phyloP scores from a whole-genome alignment of 2,329 filamentous ascomycete genomes.

The Lecanicillium sp. region DNA sequence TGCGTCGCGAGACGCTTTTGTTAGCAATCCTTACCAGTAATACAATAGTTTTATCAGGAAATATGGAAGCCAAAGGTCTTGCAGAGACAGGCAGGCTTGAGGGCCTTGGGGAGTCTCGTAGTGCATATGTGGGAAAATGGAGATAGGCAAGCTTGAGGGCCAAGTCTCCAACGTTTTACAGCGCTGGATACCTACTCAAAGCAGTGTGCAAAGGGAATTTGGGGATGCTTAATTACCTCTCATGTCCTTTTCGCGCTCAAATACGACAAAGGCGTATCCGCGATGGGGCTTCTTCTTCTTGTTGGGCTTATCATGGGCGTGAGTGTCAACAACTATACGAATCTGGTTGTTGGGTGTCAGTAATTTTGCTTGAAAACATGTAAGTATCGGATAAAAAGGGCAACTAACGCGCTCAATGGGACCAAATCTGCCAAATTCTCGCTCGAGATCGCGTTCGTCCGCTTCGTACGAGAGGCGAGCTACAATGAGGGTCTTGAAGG shows the following conservation, averaged over 20 bases:
- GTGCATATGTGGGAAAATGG: conserved; percentile 25
- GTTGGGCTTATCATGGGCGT: conserved; percentile 58
- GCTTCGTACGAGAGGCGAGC: conserved; percentile 83
- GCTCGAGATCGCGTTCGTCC: conserved; percentile 81
- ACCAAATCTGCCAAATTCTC: conserved; percentile 88
- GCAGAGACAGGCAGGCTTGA: conserved; percentile 48
- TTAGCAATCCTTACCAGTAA: conserved; percentile 57
- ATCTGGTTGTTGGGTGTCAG: conserved; percentile 48
- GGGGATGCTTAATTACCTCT: conserved; percentile 63
- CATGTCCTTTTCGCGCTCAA: conserved; percentile 96
- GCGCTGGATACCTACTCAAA: conserved; percentile 15
- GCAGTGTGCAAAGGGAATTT: conserved; percentile 26
- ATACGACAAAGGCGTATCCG: conserved; percentile 95
- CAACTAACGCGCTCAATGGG: conserved; percentile 77
- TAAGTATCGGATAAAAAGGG: neutral
- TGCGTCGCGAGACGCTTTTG: conserved; percentile 52
- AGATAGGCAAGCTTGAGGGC: conserved; percentile 35
- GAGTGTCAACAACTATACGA: conserved; percentile 74
- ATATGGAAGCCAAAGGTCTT: conserved; percentile 18
- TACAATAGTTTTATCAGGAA: conserved; percentile 18
- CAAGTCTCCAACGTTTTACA: conserved; percentile 24
- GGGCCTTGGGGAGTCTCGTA: conserved; percentile 41
- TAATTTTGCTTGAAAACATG: neutral
- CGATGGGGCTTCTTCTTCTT: conserved; percentile 76
- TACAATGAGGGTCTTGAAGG: conserved; percentile 92